Base-by-base conservation (phyloP, 140 eudicot genomes). In the Artemisia princeps region DNA sequence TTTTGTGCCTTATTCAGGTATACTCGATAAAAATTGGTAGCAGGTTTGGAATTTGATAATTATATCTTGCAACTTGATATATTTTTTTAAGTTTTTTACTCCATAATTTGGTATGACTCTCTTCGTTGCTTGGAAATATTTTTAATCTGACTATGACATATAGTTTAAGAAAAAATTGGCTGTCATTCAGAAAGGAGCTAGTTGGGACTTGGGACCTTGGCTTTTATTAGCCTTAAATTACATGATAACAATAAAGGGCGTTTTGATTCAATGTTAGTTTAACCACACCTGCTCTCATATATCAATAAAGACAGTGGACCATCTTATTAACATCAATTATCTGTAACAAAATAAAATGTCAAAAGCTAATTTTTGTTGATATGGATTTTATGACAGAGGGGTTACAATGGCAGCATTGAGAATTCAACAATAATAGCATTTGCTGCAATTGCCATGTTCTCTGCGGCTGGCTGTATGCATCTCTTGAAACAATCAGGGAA, bases 381-480 rank as follows among this genome's bases (percentile, higher is more conserved):
- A 6, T 57, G 20, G 30, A 46, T 42, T 51, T 68, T 62, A 6
- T 82, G 67, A 62, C 96, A 92, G 98, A 78, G 98, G 73, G 86
- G 96, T 61, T 80, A 79, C 58, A 67, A 77, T 44, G 65, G 72
- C 68, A 77, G 58, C 74, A 62, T 94, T 44, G 88, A 69, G 64
- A 94, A 94, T 77, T 94, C 99, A 64, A 88, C 90, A n/a, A 73
- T 88, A 30, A 80, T 77, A 7, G 86, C 94, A 22, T 69, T 88
- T 61, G 85, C 85, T 17, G 95, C 90, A 64, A 67, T 88, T 55
- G 80, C 81, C 2, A 75, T 94, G 19, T 84, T 94, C 58, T 84
- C 92, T 10, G 90, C 96, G 56, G 95, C 99, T 74, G 84, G 69
- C 55, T 88, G 95, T 77, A 88, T 94, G 95, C 76, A 86, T 80